Evolutionary conservation across 352 stramenopile species (phyloP).

Genomic region (Phytophthora foliorum): DNA sequence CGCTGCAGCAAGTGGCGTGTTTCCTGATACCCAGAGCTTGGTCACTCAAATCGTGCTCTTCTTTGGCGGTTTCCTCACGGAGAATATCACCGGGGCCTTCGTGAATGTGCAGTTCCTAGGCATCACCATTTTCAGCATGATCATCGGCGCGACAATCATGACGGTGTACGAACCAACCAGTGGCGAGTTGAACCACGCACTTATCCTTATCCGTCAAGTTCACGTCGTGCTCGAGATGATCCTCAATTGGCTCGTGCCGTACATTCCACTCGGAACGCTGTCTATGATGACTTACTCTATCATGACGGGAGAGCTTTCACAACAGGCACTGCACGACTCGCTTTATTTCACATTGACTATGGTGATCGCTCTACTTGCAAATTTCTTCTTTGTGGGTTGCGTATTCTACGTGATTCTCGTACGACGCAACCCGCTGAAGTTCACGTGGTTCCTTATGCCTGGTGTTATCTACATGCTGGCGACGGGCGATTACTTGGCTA

Average conservation of each 20-base stretch:
- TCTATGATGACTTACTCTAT: slow-evolving; percentile 65
- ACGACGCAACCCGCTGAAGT: slow-evolving; percentile 70
- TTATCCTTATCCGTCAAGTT: slow-evolving; percentile 67
- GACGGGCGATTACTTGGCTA: slow-evolving; percentile 55
- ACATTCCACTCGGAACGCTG: slow-evolving; percentile 57
- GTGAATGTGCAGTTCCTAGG: slow-evolving; percentile 53
- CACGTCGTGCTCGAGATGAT: slow-evolving; percentile 72
- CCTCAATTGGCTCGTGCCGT: slow-evolving; percentile 74
- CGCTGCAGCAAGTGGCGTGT: slow-evolving; percentile 35
- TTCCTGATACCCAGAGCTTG: slow-evolving; percentile 47
- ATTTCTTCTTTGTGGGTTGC: slow-evolving; percentile 68
- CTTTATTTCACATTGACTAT: slow-evolving; percentile 58
- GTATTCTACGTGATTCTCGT: slow-evolving; percentile 66
- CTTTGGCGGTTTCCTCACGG: slow-evolving; percentile 57
- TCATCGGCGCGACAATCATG: slow-evolving; percentile 60
- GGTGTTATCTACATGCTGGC: slow-evolving; percentile 67
- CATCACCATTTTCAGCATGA: slow-evolving; percentile 66
- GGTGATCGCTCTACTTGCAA: slow-evolving; percentile 45
- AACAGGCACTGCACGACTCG: slow-evolving; percentile 38
- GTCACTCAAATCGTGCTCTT: slow-evolving; percentile 62
- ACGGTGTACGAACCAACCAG: slow-evolving; percentile 53
- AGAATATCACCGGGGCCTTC: slow-evolving; percentile 72
- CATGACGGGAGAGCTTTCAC: slow-evolving; percentile 54
- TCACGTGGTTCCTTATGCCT: slow-evolving; percentile 63
- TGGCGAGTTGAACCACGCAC: slow-evolving; percentile 57